phyloP scores from a whole-genome alignment of 352 stramenopile genomes.

The Phytophthora pinifolia region DNA sequence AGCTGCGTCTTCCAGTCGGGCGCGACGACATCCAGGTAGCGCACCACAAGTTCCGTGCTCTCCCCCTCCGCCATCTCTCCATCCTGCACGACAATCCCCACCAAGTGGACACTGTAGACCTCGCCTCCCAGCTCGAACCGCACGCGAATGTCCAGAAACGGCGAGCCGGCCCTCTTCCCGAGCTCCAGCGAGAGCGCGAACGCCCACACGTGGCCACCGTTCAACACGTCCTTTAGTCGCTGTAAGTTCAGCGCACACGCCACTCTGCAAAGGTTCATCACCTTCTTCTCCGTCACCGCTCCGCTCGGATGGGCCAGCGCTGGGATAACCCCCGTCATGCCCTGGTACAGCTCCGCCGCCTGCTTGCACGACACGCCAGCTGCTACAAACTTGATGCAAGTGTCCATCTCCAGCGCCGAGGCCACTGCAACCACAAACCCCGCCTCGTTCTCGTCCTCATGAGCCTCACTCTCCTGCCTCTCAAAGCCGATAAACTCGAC shows the following conservation, averaged over 20 bases:
- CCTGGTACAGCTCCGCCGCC: slow-evolving; percentile 14
- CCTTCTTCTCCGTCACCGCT: slow-evolving; percentile 5
- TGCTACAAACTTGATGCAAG: slow-evolving; percentile 15
- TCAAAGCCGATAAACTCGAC: slow-evolving; percentile 11
- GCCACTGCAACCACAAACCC: slow-evolving; percentile 10
- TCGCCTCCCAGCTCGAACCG: slow-evolving; percentile 23
- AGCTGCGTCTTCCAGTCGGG: slow-evolving; percentile 20
- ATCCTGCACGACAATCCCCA: slow-evolving; percentile 21
- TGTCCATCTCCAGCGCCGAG: slow-evolving; percentile 15
- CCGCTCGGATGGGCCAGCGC: slow-evolving; percentile 1
- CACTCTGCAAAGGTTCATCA: slow-evolving; percentile 15
- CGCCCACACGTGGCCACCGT: slow-evolving; percentile 13
- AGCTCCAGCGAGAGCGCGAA: slow-evolving; percentile 22
- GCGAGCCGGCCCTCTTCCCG: slow-evolving; percentile 12
- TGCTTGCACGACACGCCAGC: slow-evolving; percentile 25
- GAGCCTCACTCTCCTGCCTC: slow-evolving; percentile 6
- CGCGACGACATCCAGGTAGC: slow-evolving; percentile 23
- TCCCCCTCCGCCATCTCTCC: slow-evolving; percentile 2
- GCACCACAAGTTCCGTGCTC: slow-evolving; percentile 15
- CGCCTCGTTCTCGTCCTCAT: slow-evolving; percentile 17
- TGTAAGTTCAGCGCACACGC: slow-evolving; percentile 28
- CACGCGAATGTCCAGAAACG: slow-evolving; percentile 26
- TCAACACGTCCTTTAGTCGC: slow-evolving; percentile 19
- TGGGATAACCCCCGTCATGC: slow-evolving; percentile 12
- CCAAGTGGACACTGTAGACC: slow-evolving; percentile 22